Conservation (phyloP, 345 rosid genomes). For the Lenwebbia sp. region DNA sequence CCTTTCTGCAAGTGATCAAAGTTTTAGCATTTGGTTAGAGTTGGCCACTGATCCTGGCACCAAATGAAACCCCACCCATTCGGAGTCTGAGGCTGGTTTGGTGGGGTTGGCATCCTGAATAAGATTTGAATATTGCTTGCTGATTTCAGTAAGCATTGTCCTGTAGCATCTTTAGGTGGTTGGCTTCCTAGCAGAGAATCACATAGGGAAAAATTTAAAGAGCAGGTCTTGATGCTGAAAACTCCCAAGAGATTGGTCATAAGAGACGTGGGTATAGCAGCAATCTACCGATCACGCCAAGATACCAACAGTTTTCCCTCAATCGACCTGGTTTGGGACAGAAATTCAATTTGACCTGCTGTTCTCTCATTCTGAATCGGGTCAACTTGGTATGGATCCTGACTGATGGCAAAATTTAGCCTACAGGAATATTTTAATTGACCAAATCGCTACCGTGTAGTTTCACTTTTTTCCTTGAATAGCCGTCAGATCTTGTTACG, state of each 20-base stretch:
- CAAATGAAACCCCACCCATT: background rate
- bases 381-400: background rate
- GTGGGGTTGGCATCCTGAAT: slow-evolving; percentile 47
- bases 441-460: background rate
- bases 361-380: background rate
- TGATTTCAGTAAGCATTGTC: background rate
- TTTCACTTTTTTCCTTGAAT: background rate
- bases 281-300: background rate
- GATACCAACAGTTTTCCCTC: background rate
- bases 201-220: background rate
- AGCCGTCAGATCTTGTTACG: background rate
- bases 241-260: background rate
- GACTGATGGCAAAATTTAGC: background rate
- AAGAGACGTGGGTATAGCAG: background rate
- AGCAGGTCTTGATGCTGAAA: background rate
- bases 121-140: background rate
- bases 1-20: background rate
- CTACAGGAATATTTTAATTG: background rate
- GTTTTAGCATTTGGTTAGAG: slow-evolving; percentile 15
- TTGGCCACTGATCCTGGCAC: slow-evolving; percentile 38
- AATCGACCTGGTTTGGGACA: background rate
- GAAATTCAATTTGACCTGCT: background rate
- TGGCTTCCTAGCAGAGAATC: background rate
- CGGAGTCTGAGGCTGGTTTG: slow-evolving; percentile 13
- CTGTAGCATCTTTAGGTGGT: background rate